Conservation (phyloP, 441 rosid genomes). For the Eruca vesicaria region DNA sequence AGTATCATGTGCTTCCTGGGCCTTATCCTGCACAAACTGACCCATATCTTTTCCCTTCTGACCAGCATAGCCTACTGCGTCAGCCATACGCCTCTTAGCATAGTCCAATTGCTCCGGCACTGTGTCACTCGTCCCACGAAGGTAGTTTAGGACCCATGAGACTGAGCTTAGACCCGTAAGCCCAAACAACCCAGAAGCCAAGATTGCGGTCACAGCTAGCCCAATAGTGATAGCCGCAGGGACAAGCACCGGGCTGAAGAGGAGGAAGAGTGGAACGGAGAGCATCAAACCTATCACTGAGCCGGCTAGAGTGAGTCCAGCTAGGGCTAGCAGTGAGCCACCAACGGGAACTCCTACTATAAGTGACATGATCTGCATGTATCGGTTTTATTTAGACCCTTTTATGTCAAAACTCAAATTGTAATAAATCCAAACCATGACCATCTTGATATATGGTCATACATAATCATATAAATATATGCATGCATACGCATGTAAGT, state of each 20-base stretch:
- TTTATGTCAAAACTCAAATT: neutral
- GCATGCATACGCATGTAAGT: slow-evolving; percentile 5
- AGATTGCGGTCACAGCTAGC: slow-evolving; percentile 50
- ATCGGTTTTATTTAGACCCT: neutral
- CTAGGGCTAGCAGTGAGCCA: slow-evolving; percentile 54
- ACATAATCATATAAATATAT: neutral
- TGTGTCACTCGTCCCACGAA: slow-evolving; percentile 37
- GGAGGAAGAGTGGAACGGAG: slow-evolving; percentile 59
- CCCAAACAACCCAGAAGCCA: slow-evolving; percentile 65
- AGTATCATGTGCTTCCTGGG: slow-evolving; percentile 22
- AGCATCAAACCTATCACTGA: slow-evolving; percentile 55
- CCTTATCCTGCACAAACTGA: slow-evolving; percentile 36
- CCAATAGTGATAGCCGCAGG: slow-evolving; percentile 57
- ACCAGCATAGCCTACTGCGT: slow-evolving; percentile 42
- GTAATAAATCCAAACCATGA: neutral
- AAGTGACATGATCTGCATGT: slow-evolving; percentile 20
- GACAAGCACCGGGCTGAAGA: slow-evolving; percentile 78
- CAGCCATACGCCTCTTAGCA: slow-evolving; percentile 53
- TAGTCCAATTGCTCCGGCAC: slow-evolving; percentile 51
- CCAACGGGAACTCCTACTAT: slow-evolving; percentile 54
- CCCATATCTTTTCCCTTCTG: slow-evolving; percentile 70
- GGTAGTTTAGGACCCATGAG: slow-evolving; percentile 45
- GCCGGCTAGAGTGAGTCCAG: slow-evolving; percentile 58
- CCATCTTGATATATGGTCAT: neutral
- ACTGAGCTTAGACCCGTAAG: slow-evolving; percentile 60